Conservation (phyloP, 2,329 filamentous ascomycete genomes). For the Botrytis porri region DNA sequence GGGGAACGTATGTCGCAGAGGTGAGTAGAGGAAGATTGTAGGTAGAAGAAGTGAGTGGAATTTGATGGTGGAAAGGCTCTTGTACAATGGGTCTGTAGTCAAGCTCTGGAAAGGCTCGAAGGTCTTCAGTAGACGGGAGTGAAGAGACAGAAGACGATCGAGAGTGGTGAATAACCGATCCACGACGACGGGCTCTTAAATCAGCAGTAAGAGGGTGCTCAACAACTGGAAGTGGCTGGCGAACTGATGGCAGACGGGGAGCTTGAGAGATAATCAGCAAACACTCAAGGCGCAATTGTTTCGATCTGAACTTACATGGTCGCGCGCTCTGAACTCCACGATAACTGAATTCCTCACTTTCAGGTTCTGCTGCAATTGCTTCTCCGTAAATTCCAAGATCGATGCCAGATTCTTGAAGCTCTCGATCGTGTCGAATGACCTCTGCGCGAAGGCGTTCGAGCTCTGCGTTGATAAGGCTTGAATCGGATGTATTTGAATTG, state of each 20-base stretch:
- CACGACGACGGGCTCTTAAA: neutral
- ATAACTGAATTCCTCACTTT: constrained; percentile 5
- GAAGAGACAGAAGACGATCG: constrained; percentile 2
- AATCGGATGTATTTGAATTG: constrained; percentile 3
- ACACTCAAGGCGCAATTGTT: neutral
- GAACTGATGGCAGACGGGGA: neutral
- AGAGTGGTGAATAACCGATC: neutral
- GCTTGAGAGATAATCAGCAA: neutral
- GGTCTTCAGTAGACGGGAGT: neutral
- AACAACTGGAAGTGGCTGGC: neutral
- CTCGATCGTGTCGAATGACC: neutral
- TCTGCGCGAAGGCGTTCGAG: constrained; percentile 6
- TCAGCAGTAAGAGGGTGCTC: neutral
- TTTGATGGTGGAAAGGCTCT: neutral
- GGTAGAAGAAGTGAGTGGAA: neutral
- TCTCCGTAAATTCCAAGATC: neutral
- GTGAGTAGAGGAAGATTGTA: neutral
- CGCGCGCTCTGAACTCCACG: constrained; percentile 5
- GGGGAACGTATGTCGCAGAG: neutral
- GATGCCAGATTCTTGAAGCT: neutral
- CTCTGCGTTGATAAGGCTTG: neutral
- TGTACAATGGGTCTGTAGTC: neutral
- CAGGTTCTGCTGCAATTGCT: neutral
- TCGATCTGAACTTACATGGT: constrained; percentile 11
- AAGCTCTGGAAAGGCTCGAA: neutral